Percentiles rank a stretch among this genome's conserved stretches.
phyloP scores from a whole-genome alignment of 495 filamentous ascomycete genomes.

The Penicillium chermesinum region DNA sequence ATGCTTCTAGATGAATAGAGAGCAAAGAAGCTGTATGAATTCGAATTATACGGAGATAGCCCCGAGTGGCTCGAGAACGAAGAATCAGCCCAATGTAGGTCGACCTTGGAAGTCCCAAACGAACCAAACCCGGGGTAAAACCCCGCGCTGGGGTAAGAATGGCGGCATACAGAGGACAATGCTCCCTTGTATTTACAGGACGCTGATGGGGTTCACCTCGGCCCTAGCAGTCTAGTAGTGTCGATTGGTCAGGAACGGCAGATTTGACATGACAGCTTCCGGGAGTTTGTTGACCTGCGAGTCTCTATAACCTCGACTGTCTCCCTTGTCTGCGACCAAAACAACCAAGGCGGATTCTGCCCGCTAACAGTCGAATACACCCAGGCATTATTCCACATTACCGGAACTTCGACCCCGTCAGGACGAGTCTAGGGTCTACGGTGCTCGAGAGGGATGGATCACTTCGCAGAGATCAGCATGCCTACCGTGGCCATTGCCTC shows the following conservation, averaged over 20 bases:
- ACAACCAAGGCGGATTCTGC: no score
- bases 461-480: constrained; percentile 31
- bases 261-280: not conserved
- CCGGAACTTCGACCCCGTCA: no score
- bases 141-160: not conserved
- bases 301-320: no score
- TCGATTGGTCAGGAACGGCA: not conserved
- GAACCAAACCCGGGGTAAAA: not conserved
- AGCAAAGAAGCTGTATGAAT: no score
- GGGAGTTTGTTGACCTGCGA: no score
- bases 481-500: constrained; percentile 35
- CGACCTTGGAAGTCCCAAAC: not conserved
- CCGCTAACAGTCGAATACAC: no score
- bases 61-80: no score
- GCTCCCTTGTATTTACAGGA: not conserved
- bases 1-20: no score
- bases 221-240: not conserved
- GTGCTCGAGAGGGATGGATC: constrained; percentile 22
- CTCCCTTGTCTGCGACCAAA: no score
- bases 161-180: not conserved
- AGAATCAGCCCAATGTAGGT: no score
- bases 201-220: not conserved
- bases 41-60: no score
- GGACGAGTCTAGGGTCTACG: not conserved
- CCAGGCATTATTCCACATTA: no score